Conservation (phyloP, 129 eudicot species). For the Flaveria brownii region DNA sequence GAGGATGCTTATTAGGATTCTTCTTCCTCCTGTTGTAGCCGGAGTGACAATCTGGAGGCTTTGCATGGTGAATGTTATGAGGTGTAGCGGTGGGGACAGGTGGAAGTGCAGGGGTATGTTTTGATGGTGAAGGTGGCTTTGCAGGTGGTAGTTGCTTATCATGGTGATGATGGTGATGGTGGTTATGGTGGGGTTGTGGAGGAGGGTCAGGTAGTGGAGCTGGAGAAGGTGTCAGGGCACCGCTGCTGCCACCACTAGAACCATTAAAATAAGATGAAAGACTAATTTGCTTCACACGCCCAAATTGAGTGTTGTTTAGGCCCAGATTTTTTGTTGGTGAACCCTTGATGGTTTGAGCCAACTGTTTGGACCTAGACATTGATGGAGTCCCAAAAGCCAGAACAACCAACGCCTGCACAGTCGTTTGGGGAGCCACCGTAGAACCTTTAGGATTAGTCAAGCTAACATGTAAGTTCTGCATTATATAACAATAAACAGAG, state of each 20-base stretch:
- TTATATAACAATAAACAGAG: conserved; percentile 7
- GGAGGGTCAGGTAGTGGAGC: conserved; percentile 53
- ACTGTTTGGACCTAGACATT: conserved; percentile 66
- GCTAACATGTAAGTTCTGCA: conserved; percentile 88
- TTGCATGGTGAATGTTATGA: conserved; percentile 36
- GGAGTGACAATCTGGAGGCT: conserved; percentile 57
- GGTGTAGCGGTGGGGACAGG: conserved; percentile 48
- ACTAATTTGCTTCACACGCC: conserved; percentile 85
- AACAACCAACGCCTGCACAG: conserved; percentile 68
- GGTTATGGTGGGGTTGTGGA: conserved; percentile 56
- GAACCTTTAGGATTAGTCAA: conserved; percentile 82
- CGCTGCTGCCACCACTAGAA: conserved; percentile 35
- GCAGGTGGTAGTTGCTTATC: conserved; percentile 44
- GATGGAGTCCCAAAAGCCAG: conserved; percentile 79
- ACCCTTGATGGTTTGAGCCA: conserved; percentile 77
- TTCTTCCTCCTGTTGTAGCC: conserved; percentile 36
- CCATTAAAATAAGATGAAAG: conserved; percentile 70
- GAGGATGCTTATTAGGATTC: conserved; percentile 46
- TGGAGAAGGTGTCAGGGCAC: conserved; percentile 59
- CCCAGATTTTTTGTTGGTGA: conserved; percentile 85
- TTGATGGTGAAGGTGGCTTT: conserved; percentile 63
- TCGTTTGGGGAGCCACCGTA: conserved; percentile 77
- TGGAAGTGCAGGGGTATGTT: conserved; percentile 44
- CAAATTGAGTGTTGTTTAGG: conserved; percentile 84
- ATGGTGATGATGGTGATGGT: conserved; percentile 56